Evolutionary conservation across 164 flowering plant genomes (phyloP), one percentile per base, ranked within the genome.

Genomic region (Tetracentron sinense): DNA sequence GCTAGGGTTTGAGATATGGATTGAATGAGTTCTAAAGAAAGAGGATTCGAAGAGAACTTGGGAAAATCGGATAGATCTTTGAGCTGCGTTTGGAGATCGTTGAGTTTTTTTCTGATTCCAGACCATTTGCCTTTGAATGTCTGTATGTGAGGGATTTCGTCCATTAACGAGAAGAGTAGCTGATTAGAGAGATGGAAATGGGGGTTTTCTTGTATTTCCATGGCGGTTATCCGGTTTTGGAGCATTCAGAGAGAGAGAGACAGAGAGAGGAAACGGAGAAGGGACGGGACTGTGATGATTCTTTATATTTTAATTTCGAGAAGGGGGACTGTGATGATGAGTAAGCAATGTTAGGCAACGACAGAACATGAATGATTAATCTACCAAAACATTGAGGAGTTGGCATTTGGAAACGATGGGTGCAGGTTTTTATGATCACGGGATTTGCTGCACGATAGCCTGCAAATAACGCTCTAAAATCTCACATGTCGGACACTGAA

Each of bases 51-150:
- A 6, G 69, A 4, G 54, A 62, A 71, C 19, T 44, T 26, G 0
- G 81, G 75, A 55, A 78, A 81, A 17, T 79, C 84, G 25, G 80
- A 31, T 64, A 85, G 73, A 29, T 82, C 87, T n/a, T 56, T 38
- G 55, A 83, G 75, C 3, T 78, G 90, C 28, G 83, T 44, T 3
- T 70, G 77, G 58, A 87, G 79, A 47, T 64, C 64, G 58, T 65
- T 33, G 60, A 85, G 83, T 51, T 83, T 88, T 51, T 67, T 31
- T 30, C 52, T 63, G 63, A 88, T 71, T 0, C 71, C 10, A 0
- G 82, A 65, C 86, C 89, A 87, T 60, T 80, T 85, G 0, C 79
- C 80, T 60, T 70, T 81, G 71, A 85, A 80, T 67, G 20, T 63
- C n/a, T 69, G 68, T 0, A 83, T 46, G 12, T 54, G 50, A 1